Conservation (phyloP, 345 rosid genomes). For the Eucalyptus urophylla region DNA sequence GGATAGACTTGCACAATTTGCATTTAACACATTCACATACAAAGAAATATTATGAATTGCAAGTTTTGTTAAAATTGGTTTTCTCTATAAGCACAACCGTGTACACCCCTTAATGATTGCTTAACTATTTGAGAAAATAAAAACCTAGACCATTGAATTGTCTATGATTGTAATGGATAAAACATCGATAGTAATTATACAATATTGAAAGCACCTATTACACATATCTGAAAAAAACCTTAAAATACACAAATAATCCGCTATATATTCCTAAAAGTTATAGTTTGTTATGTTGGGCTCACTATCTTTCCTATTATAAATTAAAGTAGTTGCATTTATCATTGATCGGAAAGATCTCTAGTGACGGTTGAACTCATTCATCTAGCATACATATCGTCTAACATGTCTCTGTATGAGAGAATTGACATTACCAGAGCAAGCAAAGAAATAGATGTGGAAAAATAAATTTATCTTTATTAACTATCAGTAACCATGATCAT, state of each 20-base stretch:
- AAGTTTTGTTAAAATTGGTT: not conserved
- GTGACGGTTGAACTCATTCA: not conserved
- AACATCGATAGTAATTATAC: not conserved
- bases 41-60: not conserved
- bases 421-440: not conserved
- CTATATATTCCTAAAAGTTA: not conserved
- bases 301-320: not conserved
- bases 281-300: not conserved
- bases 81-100: not conserved
- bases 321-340: not conserved
- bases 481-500: not conserved
- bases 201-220: not conserved
- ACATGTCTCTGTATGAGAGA: not conserved
- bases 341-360: not conserved
- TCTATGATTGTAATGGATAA: not conserved
- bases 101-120: not conserved
- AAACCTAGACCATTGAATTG: not conserved
- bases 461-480: not conserved
- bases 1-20: not conserved
- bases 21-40: not conserved
- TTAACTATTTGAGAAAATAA: not conserved
- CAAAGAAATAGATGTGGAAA: not conserved
- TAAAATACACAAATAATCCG: not conserved
- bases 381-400: not conserved
- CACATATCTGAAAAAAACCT: not conserved